These are phyloP conservation scores for Mantamonas sphyraenae DNA, from an alignment of 78 protist genomes.

Conservation along the genomic window DNA sequence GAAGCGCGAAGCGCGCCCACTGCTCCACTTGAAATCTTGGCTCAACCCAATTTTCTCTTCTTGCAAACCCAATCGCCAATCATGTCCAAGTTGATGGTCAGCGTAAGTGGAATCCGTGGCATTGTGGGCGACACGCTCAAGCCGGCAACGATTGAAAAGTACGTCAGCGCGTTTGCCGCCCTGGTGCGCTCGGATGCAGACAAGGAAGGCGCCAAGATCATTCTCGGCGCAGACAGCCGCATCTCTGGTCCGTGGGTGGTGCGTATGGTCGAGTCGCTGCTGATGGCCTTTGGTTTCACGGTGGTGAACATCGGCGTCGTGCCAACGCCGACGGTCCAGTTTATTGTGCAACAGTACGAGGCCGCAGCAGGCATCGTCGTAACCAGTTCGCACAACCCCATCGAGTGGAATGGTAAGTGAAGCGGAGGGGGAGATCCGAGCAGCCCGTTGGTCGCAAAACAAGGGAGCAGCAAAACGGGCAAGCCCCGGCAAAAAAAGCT, in stretches of 20 bases:
- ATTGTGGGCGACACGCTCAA: constrained; percentile 53
- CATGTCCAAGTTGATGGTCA: constrained; percentile 62
- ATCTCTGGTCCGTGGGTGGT: constrained; percentile 62
- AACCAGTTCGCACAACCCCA: constrained; percentile 71
- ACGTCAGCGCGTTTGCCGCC: constrained; percentile 44
- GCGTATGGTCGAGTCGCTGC: constrained; percentile 21
- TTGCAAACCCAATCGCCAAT: too few species aligned
- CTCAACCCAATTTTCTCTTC: too few species aligned
- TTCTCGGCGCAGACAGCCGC: constrained; percentile 71
- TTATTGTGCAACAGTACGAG: constrained; percentile 24
- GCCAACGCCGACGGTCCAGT: constrained; percentile 58
- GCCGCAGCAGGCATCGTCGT: constrained; percentile 66
- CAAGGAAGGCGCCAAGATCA: constrained; percentile 17
- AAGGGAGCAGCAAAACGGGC: too few species aligned
- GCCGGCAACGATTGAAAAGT: constrained; percentile 30
- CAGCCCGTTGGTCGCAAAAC: too few species aligned
- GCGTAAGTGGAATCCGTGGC: constrained; percentile 71
- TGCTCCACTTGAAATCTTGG: too few species aligned
- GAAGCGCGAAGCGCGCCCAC: too few species aligned
- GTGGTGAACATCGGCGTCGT: constrained; percentile 24
- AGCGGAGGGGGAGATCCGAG: too few species aligned
- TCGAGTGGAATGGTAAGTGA: constrained; percentile 78
- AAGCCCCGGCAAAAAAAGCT: too few species aligned
- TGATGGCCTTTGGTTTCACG: constrained; percentile 28
- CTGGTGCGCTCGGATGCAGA: constrained; percentile 17